Conservation (phyloP, 2,329 filamentous ascomycete genomes). For the Fusarium lyarnte region DNA sequence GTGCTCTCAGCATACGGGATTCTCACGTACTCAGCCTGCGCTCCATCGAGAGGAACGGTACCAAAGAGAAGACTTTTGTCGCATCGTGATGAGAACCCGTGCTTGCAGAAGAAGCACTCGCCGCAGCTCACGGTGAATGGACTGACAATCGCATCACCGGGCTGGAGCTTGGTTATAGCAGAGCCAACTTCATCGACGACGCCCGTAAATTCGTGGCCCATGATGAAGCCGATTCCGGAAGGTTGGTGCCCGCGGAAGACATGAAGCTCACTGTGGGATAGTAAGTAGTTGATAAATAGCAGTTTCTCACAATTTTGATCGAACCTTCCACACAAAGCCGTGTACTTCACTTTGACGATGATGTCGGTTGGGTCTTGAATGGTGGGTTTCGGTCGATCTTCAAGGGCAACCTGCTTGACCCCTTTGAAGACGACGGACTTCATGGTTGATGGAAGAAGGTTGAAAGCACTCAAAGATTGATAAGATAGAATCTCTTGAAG, state of each 20-base stretch:
- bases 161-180: conserved; percentile 47
- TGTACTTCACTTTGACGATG: conserved; percentile 21
- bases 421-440: conserved; percentile 29
- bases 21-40: conserved; percentile 28
- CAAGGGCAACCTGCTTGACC: background rate
- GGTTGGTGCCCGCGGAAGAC: conserved; percentile 83
- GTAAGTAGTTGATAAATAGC: too few species aligned
- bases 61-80: conserved; percentile 23
- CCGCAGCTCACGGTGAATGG: conserved; percentile 36
- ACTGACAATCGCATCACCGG: conserved; percentile 10
- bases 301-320: too few species aligned
- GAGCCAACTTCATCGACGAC: conserved; percentile 73
- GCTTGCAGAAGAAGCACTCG: conserved; percentile 25
- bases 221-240: conserved; percentile 67
- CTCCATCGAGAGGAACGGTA: conserved; percentile 2
- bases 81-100: conserved; percentile 21
- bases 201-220: conserved; percentile 87
- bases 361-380: conserved; percentile 5
- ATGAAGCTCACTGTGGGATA: conserved; percentile 69
- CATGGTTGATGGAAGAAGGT: background rate
- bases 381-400: conserved; percentile 9
- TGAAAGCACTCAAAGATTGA: accelerated
- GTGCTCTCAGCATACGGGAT: conserved; percentile 22
- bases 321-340: conserved; percentile 26
- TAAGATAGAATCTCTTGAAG: accelerated